These are phyloP conservation scores for Aspergillus ustus DNA, from an alignment of 2,329 filamentous ascomycete genomes.

Conservation along the genomic window DNA sequence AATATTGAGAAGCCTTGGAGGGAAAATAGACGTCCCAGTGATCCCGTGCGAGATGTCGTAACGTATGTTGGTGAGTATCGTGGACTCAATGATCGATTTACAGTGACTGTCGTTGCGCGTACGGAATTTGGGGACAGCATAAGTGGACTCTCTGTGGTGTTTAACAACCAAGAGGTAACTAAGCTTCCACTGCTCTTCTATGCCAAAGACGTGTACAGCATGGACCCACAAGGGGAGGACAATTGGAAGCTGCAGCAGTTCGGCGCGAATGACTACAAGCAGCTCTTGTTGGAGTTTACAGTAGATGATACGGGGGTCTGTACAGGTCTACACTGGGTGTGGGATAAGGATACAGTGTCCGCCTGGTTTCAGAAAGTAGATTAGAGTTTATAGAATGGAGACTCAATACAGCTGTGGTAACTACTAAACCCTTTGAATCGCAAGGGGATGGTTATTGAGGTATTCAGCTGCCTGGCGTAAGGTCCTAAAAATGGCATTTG, in stretches of 20 bases:
- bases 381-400: not conserved
- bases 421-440: not conserved
- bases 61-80: not conserved
- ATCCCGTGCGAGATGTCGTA: not conserved
- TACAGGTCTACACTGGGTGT: not conserved
- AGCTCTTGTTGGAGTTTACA: not conserved
- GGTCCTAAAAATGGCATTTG: not conserved
- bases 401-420: not conserved
- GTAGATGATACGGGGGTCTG: not conserved
- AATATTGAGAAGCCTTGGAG: conserved; percentile 10
- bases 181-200: not conserved
- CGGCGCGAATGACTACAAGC: not conserved
- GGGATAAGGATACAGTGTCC: not conserved
- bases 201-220: not conserved
- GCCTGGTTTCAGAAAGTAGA: not conserved
- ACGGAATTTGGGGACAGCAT: not conserved
- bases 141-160: not conserved
- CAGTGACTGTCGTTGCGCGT: not conserved
- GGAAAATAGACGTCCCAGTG: not conserved
- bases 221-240: not conserved
- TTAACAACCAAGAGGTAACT: not conserved
- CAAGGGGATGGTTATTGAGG: not conserved
- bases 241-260: not conserved
- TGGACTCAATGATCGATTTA: not conserved
- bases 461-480: not conserved